Evolutionary conservation across 179 eudicot species (phyloP).

Genomic region (Beta lomatogona): DNA sequence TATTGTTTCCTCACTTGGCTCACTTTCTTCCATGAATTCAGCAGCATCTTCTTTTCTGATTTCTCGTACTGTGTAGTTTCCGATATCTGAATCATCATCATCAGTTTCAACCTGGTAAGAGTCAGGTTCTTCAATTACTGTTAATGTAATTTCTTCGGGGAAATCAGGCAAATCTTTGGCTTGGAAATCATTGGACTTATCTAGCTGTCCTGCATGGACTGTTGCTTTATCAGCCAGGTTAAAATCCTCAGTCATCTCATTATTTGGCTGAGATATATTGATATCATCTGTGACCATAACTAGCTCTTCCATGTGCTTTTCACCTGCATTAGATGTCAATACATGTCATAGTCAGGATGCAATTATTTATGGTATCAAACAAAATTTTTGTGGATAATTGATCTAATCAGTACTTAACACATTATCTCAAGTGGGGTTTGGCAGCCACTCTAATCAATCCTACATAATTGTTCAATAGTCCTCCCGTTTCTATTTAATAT

Average conservation of each 20-base stretch:
- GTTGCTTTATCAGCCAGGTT: background rate
- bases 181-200: slow-evolving; percentile 9
- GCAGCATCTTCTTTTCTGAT: slow-evolving; percentile 1
- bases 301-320: slow-evolving; percentile 16
- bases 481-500: too few species aligned
- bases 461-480: background rate
- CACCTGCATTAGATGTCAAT: slow-evolving; percentile 10
- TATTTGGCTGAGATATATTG: background rate
- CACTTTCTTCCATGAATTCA: background rate
- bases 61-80: slow-evolving; percentile 6
- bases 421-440: background rate
- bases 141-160: slow-evolving; percentile 11
- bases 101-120: slow-evolving; percentile 15
- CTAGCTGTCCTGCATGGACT: background rate
- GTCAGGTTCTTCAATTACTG: slow-evolving; percentile 17
- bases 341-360: background rate
- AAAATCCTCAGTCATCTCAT: background rate
- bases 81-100: slow-evolving; percentile 19
- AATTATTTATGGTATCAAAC: background rate
- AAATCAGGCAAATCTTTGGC: background rate
- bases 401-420: slow-evolving; percentile 2
- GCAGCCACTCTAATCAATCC: too few species aligned
- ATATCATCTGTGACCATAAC: background rate
- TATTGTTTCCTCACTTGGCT: slow-evolving; percentile 12
- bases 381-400: background rate